Conservation (phyloP, 768 basidiomycete species). For the Rickenella mellea region DNA sequence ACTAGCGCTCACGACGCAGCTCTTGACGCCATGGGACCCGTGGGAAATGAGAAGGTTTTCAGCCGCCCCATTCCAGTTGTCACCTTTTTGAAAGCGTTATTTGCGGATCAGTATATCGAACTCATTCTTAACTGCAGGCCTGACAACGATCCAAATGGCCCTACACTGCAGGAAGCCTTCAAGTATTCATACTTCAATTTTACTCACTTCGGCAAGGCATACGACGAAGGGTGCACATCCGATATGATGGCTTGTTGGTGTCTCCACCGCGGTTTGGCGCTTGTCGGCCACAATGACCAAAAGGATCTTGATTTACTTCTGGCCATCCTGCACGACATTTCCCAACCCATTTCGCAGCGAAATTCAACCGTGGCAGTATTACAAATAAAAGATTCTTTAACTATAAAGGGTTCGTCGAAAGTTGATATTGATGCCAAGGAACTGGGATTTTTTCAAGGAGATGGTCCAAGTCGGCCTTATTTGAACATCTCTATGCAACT, state of each 20-base stretch:
- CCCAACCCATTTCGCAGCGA: slow-evolving; percentile 3
- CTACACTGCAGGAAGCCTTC: slow-evolving; percentile 13
- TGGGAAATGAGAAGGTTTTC: too few relatives aligned
- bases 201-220: slow-evolving; percentile 20
- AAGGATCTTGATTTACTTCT: slow-evolving; percentile 15
- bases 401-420: background rate
- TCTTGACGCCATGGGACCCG: slow-evolving; percentile 1
- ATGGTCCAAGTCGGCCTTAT: slow-evolving; percentile 8
- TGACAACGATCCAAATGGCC: slow-evolving; percentile 10
- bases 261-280: slow-evolving; percentile 18
- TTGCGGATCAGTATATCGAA: slow-evolving; percentile 7
- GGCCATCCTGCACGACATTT: slow-evolving; percentile 14
- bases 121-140: slow-evolving; percentile 12
- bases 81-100: slow-evolving; percentile 13
- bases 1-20: slow-evolving; percentile 15
- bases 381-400: slow-evolving; percentile 11
- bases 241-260: slow-evolving; percentile 10
- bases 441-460: slow-evolving; percentile 3
- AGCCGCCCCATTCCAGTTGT: slow-evolving; percentile 12
- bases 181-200: slow-evolving; percentile 17
- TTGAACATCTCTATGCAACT: slow-evolving; percentile 14
- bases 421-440: slow-evolving; percentile 7
- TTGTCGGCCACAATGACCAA: slow-evolving; percentile 11
- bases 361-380: slow-evolving; percentile 12
- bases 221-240: slow-evolving; percentile 14